Percentiles rank a stretch among this genome's conserved stretches.
Conservation (phyloP, 306 rosid genomes). For the Vicia sativa region DNA sequence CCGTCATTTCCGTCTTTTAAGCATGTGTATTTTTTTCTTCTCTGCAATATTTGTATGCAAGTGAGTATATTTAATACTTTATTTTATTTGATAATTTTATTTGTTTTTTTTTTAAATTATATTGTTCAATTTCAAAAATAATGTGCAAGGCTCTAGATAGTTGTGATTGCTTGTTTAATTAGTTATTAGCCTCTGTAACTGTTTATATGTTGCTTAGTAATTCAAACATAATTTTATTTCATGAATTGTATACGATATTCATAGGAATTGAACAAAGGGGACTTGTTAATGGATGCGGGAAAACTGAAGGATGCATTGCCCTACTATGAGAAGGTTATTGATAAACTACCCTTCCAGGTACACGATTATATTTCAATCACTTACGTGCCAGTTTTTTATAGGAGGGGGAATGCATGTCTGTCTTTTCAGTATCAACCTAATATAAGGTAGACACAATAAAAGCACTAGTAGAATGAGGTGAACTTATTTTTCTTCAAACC, state of each 20-base stretch:
- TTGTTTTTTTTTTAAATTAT: neutral
- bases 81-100: no score
- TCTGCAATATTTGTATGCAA: constrained; percentile 24
- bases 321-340: constrained; percentile 74
- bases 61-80: constrained; percentile 3
- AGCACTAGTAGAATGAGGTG: constrained; percentile 26
- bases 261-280: constrained; percentile 77
- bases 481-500: constrained; percentile 10
- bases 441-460: neutral
- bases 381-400: neutral
- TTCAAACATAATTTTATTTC: constrained; percentile 9
- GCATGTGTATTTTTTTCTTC: neutral
- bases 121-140: neutral
- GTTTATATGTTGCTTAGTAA: constrained; percentile 1
- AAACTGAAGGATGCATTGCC: constrained; percentile 70
- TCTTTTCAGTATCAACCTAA: no score
- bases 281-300: constrained; percentile 71
- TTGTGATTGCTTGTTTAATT: constrained; percentile 1
- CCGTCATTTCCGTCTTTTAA: constrained; percentile 7
- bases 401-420: constrained; percentile 1
- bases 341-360: constrained; percentile 73
- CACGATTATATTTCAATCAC: constrained; percentile 24
- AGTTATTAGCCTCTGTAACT: constrained; percentile 21
- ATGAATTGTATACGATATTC: constrained; percentile 14
- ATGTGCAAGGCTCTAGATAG: neutral